Conservation (phyloP, 148 eudicot species). For the Arbutus unedo region DNA sequence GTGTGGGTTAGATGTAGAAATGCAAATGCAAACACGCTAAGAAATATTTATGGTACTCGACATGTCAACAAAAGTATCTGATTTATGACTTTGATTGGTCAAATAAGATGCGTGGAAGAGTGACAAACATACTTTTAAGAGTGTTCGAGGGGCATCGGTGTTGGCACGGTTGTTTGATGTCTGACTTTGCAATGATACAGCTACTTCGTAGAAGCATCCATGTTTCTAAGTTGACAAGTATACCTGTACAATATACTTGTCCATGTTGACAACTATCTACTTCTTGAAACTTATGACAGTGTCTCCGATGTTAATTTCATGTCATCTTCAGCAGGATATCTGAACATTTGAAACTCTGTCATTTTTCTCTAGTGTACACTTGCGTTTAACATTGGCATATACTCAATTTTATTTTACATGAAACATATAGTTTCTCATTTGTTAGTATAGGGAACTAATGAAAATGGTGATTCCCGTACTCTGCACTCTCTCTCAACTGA, state of each 20-base stretch:
- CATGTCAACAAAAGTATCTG: background rate
- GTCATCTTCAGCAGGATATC: background rate
- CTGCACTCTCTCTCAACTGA: background rate
- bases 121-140: background rate
- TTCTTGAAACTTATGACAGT: constrained; percentile 1
- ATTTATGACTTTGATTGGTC: background rate
- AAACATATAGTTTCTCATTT: background rate
- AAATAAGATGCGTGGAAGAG: background rate
- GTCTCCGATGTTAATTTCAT: background rate
- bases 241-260: background rate
- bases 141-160: background rate
- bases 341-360: background rate
- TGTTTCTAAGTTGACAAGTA: background rate
- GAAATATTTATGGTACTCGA: background rate
- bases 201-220: background rate
- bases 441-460: background rate
- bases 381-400: background rate
- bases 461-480: background rate
- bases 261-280: background rate
- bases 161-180: background rate
- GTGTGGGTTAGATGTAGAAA: background rate
- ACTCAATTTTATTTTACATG: background rate
- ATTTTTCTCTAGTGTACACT: too few species aligned
- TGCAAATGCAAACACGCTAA: background rate
- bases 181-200: background rate